Evolutionary conservation across 495 filamentous ascomycete species (phyloP), one percentile per base, ranked within the genome.

Genomic region (Penicillium verhagenii): DNA sequence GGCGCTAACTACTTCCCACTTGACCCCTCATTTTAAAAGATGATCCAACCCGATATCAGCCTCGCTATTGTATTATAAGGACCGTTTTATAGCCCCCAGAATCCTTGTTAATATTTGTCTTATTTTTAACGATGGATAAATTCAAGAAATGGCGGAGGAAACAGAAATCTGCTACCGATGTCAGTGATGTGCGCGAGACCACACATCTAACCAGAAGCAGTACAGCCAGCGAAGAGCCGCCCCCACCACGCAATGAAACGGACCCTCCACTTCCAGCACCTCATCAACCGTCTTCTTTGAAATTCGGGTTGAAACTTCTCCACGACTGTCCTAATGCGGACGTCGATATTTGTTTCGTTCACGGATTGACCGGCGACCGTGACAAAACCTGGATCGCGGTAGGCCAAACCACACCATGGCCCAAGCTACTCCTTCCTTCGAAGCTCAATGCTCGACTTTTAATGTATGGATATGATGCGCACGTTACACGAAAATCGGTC

Each of bases 301-400:
- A 45, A 16, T 45, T 45, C 16, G 62, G 62, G 3, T 18, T 63
- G 4, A 42, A 56, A 35, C 19, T 57, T 8, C n/a, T 65, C n/a
- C 19, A 63, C n/a, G 57, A 63, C 16, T 54, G 47, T 20, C 42
- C 47, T 8, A 50, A 61, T 54, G 59, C 58, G 16, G 47, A 33
- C 13, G 50, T 70, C 20, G 66, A 67, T 47, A 69, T 72, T 37
- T 52, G 52, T 47, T 72, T 72, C 54, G 52, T 71, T 42, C 68
- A 71, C 43, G 70, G 70, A 9, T 51, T 73, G 25, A 67, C 57
- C 5, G 70, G 66, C 2, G 50, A 68, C 31, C 54, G 57, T 26
- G 53, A 66, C 1, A 57, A 35, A 11, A 71, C 70, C 19, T 73
- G 67, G 70, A 63, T 56, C 10, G 54, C 54, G 24, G 13, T 40